Conservation (phyloP, 805 yeast genomes). For the Isabelozyma pseudorhagii region DNA sequence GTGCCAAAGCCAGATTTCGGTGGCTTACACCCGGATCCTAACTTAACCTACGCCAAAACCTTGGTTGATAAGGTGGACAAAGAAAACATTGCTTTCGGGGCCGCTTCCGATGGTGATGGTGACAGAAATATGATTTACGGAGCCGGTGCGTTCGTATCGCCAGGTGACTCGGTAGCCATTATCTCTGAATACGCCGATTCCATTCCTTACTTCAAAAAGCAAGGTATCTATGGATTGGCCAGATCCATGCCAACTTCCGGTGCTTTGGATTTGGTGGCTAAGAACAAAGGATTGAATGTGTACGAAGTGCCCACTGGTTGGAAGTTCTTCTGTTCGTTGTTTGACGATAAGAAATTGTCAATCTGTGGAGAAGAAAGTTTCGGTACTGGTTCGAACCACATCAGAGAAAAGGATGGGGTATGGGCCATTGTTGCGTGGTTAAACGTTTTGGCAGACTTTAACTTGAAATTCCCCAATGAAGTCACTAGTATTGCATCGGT, state of each 20-base stretch:
- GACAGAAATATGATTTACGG: slow-evolving; percentile 99
- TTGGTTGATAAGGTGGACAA: slow-evolving; percentile 83
- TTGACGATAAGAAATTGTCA: slow-evolving; percentile 88
- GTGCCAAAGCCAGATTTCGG: slow-evolving; percentile 88
- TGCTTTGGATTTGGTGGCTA: slow-evolving; percentile 90
- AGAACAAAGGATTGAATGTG: slow-evolving; percentile 63
- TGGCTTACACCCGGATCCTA: slow-evolving; percentile 97
- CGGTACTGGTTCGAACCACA: slow-evolving; percentile 97
- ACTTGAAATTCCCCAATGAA: slow-evolving; percentile 49
- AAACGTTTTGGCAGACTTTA: slow-evolving; percentile 85
- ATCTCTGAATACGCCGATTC: slow-evolving; percentile 87
- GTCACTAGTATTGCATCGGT: slow-evolving; percentile 65
- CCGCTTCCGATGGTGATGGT: slow-evolving; percentile 99
- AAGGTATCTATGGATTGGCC: slow-evolving; percentile 90
- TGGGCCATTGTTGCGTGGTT: slow-evolving; percentile 99
- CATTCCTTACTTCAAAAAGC: slow-evolving; percentile 87
- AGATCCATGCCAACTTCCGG: slow-evolving; percentile 97
- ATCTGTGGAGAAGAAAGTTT: slow-evolving; percentile 98
- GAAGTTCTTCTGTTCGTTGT: slow-evolving; percentile 95
- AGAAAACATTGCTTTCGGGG: slow-evolving; percentile 86
- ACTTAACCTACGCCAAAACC: slow-evolving; percentile 87
- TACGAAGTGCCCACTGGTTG: slow-evolving; percentile 99
- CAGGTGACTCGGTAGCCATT: slow-evolving; percentile 97
- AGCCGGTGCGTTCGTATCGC: slow-evolving; percentile 89
- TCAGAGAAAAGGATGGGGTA: slow-evolving; percentile 95